Evolutionary conservation across 1,284 basidiomycete genomes (phyloP), one percentile per base, ranked within the genome.

Genomic region (Flammula alnicola): DNA sequence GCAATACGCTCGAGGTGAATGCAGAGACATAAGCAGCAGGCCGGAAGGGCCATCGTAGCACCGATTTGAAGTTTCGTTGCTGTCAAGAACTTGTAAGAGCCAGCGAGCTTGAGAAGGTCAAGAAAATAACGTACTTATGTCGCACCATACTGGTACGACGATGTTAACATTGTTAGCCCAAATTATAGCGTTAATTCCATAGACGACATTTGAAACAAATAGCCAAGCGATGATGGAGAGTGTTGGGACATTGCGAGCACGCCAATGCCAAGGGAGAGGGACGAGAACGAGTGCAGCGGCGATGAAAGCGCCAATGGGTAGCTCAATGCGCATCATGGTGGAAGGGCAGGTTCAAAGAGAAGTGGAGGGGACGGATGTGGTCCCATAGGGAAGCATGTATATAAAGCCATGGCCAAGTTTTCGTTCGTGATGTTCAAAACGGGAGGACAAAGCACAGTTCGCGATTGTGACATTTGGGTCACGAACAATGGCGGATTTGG

Each of bases 101-200:
- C 31, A 49, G 35, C 40, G 11, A 5, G 4, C 12, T 19, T 20
- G 41, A 29, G 17, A 29, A 14, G 14, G 26, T 20, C 26, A 31
- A 11, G n/a, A 33, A 36, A 29, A n/a, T n/a, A 2, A 66, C 79
- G 43, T 50, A 83, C 81, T 62, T 44, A 84, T 80, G 57, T 85
- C 85, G 54, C 84, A 86, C 80, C 80, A 87, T 0, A 81, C 64
- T 0, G 73, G 72, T 0, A 67, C 65, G 4, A 54, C 57, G 33
- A 78, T 67, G 6, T 62, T 44, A 4, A 64, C 64, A 50, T 74
- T 76, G 26, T 71, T 64, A 19, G 64, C 67, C 83, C 84, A 86
- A 4, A 81, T 60, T 1, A 79, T 48, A 2, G 76, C 63, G 58
- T 86, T 77, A 44, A 83, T 61, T 31, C 63, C 72, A 44, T 66